Evolutionary conservation across 108 stramenopile species (phyloP).

Genomic region (Cyclotella atomus): DNA sequence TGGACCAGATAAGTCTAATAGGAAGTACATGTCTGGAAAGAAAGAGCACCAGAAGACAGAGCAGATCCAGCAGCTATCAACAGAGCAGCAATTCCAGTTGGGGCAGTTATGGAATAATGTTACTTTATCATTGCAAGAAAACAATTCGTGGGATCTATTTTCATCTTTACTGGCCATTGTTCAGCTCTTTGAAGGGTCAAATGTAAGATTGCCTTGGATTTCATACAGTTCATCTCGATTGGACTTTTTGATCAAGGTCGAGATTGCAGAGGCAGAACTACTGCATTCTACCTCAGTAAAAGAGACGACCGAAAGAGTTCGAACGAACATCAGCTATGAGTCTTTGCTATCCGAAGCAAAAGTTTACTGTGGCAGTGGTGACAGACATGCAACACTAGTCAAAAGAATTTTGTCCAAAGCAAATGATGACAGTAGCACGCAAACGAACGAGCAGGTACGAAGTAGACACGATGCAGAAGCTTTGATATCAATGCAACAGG

Average conservation of each 20-base stretch:
- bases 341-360: conserved; percentile 23
- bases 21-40: not conserved
- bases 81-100: conserved; percentile 30
- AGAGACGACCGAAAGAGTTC: too few species aligned
- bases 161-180: conserved; percentile 37
- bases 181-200: conserved; percentile 25
- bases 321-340: not conserved
- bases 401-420: conserved; percentile 35
- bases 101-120: conserved; percentile 50
- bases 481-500: not conserved
- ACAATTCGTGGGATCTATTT: conserved; percentile 30
- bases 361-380: conserved; percentile 39
- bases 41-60: conserved; percentile 9
- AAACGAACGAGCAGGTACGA: not conserved
- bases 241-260: conserved; percentile 7
- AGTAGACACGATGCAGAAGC: not conserved
- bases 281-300: too few species aligned
- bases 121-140: conserved; percentile 1
- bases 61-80: conserved; percentile 9
- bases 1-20: conserved; percentile 1
- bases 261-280: not conserved
- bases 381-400: conserved; percentile 39
- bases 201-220: conserved; percentile 35
- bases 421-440: not conserved
- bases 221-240: conserved; percentile 17